Evolutionary conservation across 352 stramenopile genomes (phyloP).

Genomic region (Phytophthora boehmeriae): DNA sequence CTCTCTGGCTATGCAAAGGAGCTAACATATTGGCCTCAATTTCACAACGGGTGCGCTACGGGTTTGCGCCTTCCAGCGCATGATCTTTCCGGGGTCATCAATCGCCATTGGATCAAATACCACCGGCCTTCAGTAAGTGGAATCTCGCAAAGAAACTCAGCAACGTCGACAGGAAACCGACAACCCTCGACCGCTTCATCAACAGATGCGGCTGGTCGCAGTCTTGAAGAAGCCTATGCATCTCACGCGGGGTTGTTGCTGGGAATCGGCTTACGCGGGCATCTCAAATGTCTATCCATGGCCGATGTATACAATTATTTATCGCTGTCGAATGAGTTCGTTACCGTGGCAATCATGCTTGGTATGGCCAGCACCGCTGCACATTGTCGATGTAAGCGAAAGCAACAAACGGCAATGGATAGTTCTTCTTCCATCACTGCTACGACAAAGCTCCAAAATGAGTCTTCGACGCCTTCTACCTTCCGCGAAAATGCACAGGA

Average conservation of each 20-base stretch:
- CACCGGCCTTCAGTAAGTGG: conserved; percentile 86
- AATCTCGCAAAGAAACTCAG: conserved; percentile 16
- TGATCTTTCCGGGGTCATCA: conserved; percentile 88
- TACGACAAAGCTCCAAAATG: background rate
- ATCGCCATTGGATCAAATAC: conserved; percentile 98
- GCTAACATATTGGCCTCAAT: conserved; percentile 96
- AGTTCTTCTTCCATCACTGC: conserved; percentile 4
- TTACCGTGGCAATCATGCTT: conserved; percentile 96
- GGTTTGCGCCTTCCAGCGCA: conserved; percentile 86
- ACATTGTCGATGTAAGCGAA: conserved; percentile 73
- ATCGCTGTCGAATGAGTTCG: conserved; percentile 95
- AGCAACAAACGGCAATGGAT: conserved; percentile 17
- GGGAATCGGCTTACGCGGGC: conserved; percentile 93
- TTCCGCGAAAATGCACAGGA: conserved; percentile 10
- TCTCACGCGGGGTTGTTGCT: conserved; percentile 95
- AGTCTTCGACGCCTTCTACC: background rate
- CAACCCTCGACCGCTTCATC: conserved; percentile 21
- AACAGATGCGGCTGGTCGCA: conserved; percentile 36
- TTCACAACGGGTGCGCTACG: conserved; percentile 98
- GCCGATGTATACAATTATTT: conserved; percentile 99
- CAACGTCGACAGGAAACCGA: conserved; percentile 5
- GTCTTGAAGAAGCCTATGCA: conserved; percentile 84
- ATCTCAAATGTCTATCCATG: conserved; percentile 95
- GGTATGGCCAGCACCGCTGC: conserved; percentile 96
- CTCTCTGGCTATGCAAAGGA: conserved; percentile 89